Evolutionary conservation across 495 filamentous ascomycete species (phyloP), one percentile per base, ranked within the genome.

Genomic region (Penicillium pulvis): DNA sequence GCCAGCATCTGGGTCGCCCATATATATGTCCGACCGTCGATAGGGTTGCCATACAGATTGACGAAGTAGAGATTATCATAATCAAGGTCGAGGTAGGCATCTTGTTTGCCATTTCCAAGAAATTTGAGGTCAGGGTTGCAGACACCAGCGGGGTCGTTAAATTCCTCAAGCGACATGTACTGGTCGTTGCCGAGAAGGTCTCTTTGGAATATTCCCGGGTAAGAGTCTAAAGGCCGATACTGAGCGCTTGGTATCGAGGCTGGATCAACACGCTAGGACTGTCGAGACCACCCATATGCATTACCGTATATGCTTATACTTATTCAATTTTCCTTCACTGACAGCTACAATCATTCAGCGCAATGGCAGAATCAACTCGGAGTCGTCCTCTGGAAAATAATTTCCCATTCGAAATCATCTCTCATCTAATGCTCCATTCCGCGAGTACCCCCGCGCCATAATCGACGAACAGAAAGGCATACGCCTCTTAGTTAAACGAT

Each of bases 261-360:
- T 50, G 45, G 55, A 57, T 57, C 23, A n/a, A 50, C 31, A 31
- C 33, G 20, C 55, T 35, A 57, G 55, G 55, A 50, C 55, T 49
- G 35, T 50, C 55, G 46, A 50, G 35, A 11, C 35, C 53, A 55
- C 16, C 53, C 53, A 55, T 47, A 55, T 9, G 53, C 53, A n/a
- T 55, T 55, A 55, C 53, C 53, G 53, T 47, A 55, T 42, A 55
- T 55, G 43, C 53, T 3, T 6, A n/a, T 23, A 23, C 20, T 23
- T 28, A 7, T 28, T 28, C 6, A 5, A 28, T 7, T 28, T 28
- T 7, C 6, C 28, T 28, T 28, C 28, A 28, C 6, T 4, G 28
- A 7, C 4, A 28, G 4, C 6, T 28, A 10, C 9, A 36, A 3
- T 1, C 1, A 36, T 11, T 12, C 9, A 11, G 9, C 33, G 9